A percentile compares a stretch with the other conserved stretches of the same genome.
Conservation (phyloP, 2,329 filamentous ascomycete species). For the Trichoderma breve region DNA sequence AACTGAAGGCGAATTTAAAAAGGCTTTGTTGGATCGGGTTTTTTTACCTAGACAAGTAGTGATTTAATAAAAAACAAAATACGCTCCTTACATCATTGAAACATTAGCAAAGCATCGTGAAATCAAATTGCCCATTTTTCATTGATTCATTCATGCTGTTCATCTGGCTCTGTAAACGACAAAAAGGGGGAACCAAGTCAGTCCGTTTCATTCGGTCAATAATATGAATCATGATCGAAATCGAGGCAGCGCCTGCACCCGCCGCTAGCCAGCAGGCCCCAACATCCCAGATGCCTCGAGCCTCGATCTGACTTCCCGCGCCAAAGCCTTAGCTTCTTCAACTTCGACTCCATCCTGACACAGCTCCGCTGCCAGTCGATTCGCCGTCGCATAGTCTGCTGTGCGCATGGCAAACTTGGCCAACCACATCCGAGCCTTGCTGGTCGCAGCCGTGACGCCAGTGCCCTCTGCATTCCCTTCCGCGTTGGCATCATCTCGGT, state of each 20-base stretch:
- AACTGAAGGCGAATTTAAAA: slow-evolving; percentile 8
- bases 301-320: slow-evolving; percentile 78
- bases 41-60: not conserved
- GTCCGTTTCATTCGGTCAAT: not conserved
- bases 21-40: not conserved
- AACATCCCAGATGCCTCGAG: slow-evolving; percentile 54
- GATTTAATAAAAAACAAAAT: slow-evolving; percentile 3
- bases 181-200: not conserved
- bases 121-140: not conserved
- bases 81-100: slow-evolving; percentile 10
- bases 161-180: not conserved
- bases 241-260: slow-evolving; percentile 1
- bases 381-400: slow-evolving; percentile 72
- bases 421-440: slow-evolving; percentile 90
- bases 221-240: not conserved
- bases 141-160: not conserved
- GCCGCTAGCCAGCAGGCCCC: slow-evolving; percentile 26
- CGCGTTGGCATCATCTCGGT: slow-evolving; percentile 31
- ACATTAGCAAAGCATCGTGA: not conserved
- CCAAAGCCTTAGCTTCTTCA: slow-evolving; percentile 91
- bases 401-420: slow-evolving; percentile 75
- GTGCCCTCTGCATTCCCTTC: slow-evolving; percentile 54
- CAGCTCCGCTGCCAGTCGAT: slow-evolving; percentile 81
- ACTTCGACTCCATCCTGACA: slow-evolving; percentile 96
- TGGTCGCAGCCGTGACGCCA: slow-evolving; percentile 87